Percentiles rank a stretch among this genome's conserved stretches.
These are phyloP conservation scores for Pseudoneurospora amorphoporcata DNA, from an alignment of 495 filamentous ascomycete genomes.

Conservation along the genomic window DNA sequence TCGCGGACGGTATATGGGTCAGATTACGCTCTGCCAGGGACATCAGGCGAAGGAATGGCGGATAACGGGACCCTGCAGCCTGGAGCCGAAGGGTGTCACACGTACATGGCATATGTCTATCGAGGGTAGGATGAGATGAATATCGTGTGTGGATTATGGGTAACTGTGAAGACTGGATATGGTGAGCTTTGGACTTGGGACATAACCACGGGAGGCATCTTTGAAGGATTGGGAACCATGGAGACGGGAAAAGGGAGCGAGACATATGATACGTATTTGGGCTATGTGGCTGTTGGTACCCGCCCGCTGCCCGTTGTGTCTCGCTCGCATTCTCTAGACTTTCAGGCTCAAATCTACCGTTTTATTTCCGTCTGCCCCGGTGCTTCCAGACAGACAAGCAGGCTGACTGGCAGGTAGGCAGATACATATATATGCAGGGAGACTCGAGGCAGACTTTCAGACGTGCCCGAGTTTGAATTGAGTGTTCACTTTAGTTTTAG, in stretches of 20 bases:
- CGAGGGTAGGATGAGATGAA: background rate
- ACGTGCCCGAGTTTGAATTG: background rate
- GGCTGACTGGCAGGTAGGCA: too few relatives aligned
- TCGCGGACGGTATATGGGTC: background rate
- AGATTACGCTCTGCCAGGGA: background rate
- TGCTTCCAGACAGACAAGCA: background rate
- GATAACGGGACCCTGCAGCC: background rate
- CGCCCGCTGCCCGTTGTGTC: background rate
- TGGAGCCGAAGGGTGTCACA: background rate
- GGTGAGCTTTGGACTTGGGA: too few relatives aligned
- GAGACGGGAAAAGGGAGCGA: background rate
- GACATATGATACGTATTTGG: background rate
- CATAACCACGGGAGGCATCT: background rate
- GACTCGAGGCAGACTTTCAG: too few relatives aligned
- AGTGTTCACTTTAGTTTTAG: background rate
- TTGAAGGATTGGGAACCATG: background rate
- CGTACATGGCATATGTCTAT: background rate
- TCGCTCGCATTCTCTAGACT: background rate
- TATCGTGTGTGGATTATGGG: background rate
- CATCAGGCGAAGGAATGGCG: background rate
- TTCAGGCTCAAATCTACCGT: background rate
- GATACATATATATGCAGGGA: background rate
- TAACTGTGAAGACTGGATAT: background rate
- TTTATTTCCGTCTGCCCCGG: background rate
- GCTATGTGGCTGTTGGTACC: background rate